Base-by-base conservation (phyloP, 371 early-diverging fungal genomes). In the Encephalitozoon hellem region DNA sequence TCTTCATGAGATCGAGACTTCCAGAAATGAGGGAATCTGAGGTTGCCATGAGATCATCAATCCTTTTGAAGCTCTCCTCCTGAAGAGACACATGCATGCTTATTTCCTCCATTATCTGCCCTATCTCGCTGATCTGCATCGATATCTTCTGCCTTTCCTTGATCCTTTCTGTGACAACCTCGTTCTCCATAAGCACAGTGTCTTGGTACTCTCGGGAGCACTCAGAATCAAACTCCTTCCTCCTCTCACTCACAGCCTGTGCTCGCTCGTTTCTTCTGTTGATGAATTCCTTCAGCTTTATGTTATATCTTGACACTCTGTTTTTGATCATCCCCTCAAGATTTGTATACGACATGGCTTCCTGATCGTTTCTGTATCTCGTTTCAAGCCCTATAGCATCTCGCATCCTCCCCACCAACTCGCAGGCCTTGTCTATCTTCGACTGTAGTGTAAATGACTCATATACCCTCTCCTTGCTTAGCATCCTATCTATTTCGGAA, bases 51-150 rank as follows among this genome's bases (percentile, higher is more conserved):
- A 82, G 25, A 9, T 84, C 82, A 66, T 86, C 86, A 11, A 86
- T 83, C 49, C 81, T 64, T 51, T 74, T 80, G 26, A 86, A 66
- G 28, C 76, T 72, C 54, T 84, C 84, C 41, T 80, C 86, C 65
- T 86, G 86, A 52, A 84, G 18, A 18, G 77, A 71, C 9, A 84
- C 74, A 66, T 86, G 86, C 53, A 86, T 79, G 15, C 79, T 77
- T 39, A 86, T 82, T 41, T 86, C 84, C 47, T 80, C 79, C 21
- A 86, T 78, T 54, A 86, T 72, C 63, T 80, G 77, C 11, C 86
- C 86, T 30, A 86, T 77, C 72, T 86, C 86, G 52, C 74, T 81
- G 28, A 86, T 83, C 49, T 82, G 85, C 66, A 64, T 55, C 21
- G 70, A 73, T 12, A 85, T 81, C 43, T 69, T 52, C 69, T 80